Evolutionary conservation across 139 green algal genomes (phyloP), one percentile per base, ranked within the genome.

Genomic region (Coelastrella sp.): DNA sequence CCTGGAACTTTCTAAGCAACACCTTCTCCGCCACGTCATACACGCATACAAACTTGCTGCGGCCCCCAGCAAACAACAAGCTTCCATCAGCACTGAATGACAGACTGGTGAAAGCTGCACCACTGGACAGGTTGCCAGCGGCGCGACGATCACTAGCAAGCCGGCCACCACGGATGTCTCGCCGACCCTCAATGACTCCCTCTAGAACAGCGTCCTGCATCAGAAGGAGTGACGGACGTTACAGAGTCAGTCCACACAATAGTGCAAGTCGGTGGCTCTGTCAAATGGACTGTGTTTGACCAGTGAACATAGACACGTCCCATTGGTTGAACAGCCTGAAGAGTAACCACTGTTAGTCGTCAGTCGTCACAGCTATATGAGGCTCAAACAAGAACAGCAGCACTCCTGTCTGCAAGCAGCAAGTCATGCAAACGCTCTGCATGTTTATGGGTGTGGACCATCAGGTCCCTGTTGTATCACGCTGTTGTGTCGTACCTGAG

Each of bases 21-120:
- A 99, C 91, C 57, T 93, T 92, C 91, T 99, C 98, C 0, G 89
- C 91, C 64, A 98, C 95, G 87, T 99, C 98, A 91, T 99, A 99
- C 81, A 99, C 91, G 90, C 98, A 99, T 54, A 99, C 97, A 71
- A 94, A 98, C 90, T 94, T 94, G 76, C 61, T 88, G 68, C 82
- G 79, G 10, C 96, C 98, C n/a, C 94, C 97, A 22, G 96, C 98
- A 76, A 99, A 91, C 74, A 99, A 93, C 85, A 97, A 95, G 65
- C 93, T 79, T 57, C 98, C 98, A 87, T 99, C 98, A 14, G 98
- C 98, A 20, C 91, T 96, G 95, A 95, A 99, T n/a, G 93, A 90
- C 68, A 99, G 93, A 0, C 92, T 97, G 64, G 94, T 97, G 94
- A 99, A 99, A 80, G 92, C 94, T 4, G 95, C 93, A 19, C 96